Base-by-base conservation (phyloP, 345 rosid species). In the Euphorbia pulcherrima region DNA sequence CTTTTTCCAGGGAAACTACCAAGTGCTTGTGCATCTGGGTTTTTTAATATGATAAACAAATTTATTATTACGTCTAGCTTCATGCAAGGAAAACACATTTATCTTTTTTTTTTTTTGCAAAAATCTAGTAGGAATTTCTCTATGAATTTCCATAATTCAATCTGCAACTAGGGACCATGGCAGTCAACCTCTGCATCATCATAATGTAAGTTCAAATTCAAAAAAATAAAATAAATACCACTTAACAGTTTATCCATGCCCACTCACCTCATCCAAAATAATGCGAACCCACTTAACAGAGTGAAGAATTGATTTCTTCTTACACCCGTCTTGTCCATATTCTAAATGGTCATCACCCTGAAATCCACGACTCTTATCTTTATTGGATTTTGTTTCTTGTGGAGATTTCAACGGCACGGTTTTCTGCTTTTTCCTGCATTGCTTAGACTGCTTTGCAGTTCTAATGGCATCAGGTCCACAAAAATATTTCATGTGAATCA, bases 231-330 rank as follows among this genome's bases (percentile, higher is more conserved):
- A 57, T 46, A 27, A 21, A 24, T 6, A 48, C n/a, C 35, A 11
- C 44, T 23, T 47, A 29, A 65, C 41, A 29, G 11, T 27, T 44
- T 26, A 58, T 3, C 55, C 53, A 12, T 39, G 54, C 51, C 70
- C 30, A 72, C 86, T 68, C 24, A 94, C 99, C 92, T 94, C 99
- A 71, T 94, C 97, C 82, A 94, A 77, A 70, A 93, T 89, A 67
- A 94, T 84, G 52, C 97, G 89, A 46, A 82, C 74, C 99, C 99
- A 94, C 54, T 77, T 84, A 77, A 94, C 71, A 55, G 95, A 85
- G 61, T 94, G 96, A 80, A 89, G 67, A 80, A 76, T 72, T 47
- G 97, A 91, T 74, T 81, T 83, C 59, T 77, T 85, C 48, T 46
- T 72, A 27, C 54, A 76, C 41, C 48, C 62, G 47, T 67, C 67